Conservation (phyloP, 2,329 filamentous ascomycete genomes). For the Fragosphaeria purpurea region DNA sequence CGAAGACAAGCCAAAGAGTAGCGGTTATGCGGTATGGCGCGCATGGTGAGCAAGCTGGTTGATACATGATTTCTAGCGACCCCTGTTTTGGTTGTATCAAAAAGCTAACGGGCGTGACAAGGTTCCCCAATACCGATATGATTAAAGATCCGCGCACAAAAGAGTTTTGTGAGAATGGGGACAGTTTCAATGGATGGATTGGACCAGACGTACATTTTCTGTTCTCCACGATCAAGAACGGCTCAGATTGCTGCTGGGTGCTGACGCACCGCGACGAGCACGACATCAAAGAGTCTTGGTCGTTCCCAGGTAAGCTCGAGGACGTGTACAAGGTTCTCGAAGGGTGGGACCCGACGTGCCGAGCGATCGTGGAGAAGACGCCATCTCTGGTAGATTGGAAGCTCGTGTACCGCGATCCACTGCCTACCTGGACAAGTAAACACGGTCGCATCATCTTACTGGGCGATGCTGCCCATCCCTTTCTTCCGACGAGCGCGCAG, state of each 20-base stretch:
- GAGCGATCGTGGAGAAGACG: conserved; percentile 37
- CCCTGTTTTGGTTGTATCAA: too few species aligned
- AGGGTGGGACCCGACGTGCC: conserved; percentile 40
- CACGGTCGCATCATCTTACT: conserved; percentile 33
- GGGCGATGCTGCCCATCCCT: conserved; percentile 41
- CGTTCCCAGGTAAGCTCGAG: conserved; percentile 39
- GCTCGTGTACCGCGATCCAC: conserved; percentile 37
- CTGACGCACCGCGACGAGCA: conserved; percentile 44
- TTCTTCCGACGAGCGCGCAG: conserved; percentile 37
- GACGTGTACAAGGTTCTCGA: conserved; percentile 41
- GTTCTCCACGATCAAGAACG: conserved; percentile 46
- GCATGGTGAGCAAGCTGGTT: conserved; percentile 32
- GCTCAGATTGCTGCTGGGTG: conserved; percentile 48
- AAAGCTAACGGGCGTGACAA: conserved; percentile 7
- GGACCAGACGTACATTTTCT: conserved; percentile 47
- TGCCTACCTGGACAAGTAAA: conserved; percentile 39
- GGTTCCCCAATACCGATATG: conserved; percentile 41
- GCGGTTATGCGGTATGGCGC: conserved; percentile 41
- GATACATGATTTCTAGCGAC: not conserved
- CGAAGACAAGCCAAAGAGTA: conserved; percentile 40
- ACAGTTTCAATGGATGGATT: conserved; percentile 50
- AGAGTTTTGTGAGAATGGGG: conserved; percentile 44
- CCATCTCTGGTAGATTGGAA: conserved; percentile 39
- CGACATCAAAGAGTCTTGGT: conserved; percentile 47
- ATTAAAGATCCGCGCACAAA: conserved; percentile 40